Evolutionary conservation across 1,284 basidiomycete genomes (phyloP).

Genomic region (Papiliotrema laurentii): DNA sequence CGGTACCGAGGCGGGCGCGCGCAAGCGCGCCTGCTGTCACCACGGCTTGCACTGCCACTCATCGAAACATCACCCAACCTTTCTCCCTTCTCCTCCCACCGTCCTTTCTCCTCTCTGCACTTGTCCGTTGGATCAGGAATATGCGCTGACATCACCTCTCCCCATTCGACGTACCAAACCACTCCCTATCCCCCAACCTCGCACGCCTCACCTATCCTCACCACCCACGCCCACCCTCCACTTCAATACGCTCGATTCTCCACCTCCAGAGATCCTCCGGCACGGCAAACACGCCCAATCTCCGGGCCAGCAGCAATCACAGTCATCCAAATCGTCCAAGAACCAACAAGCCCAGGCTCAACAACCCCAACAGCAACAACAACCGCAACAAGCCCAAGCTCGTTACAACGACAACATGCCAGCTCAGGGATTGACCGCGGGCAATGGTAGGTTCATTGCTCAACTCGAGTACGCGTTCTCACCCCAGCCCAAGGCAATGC

Average conservation of each 20-base stretch:
- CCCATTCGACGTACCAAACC: slow-evolving; percentile 1
- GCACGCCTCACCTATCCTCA: not conserved
- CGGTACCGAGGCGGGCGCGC: no score
- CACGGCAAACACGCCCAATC: slow-evolving; percentile 66
- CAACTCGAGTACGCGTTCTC: no score
- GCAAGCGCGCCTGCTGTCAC: no score
- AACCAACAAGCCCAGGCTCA: slow-evolving; percentile 7
- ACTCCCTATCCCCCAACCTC: not conserved
- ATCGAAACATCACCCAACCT: slow-evolving; percentile 1
- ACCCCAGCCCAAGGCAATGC: slow-evolving; percentile 7
- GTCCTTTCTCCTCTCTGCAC: slow-evolving; percentile 18
- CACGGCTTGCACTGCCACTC: not conserved
- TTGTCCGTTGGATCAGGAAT: not conserved
- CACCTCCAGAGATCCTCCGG: slow-evolving; percentile 68
- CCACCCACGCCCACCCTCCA: not conserved
- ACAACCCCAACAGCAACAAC: slow-evolving; percentile 30
- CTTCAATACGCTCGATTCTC: slow-evolving; percentile 11
- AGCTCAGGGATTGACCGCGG: slow-evolving; percentile 19
- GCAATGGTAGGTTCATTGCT: slow-evolving; percentile 16
- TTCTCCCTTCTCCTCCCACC: slow-evolving; percentile 12
- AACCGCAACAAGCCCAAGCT: slow-evolving; percentile 43
- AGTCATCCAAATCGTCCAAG: slow-evolving; percentile 10
- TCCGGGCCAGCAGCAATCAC: slow-evolving; percentile 24
- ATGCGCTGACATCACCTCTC: slow-evolving; percentile 6
- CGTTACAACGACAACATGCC: slow-evolving; percentile 37